Base-by-base conservation (phyloP, 164 flowering plant genomes). In the grape (Vitis vinifera) region DNA sequence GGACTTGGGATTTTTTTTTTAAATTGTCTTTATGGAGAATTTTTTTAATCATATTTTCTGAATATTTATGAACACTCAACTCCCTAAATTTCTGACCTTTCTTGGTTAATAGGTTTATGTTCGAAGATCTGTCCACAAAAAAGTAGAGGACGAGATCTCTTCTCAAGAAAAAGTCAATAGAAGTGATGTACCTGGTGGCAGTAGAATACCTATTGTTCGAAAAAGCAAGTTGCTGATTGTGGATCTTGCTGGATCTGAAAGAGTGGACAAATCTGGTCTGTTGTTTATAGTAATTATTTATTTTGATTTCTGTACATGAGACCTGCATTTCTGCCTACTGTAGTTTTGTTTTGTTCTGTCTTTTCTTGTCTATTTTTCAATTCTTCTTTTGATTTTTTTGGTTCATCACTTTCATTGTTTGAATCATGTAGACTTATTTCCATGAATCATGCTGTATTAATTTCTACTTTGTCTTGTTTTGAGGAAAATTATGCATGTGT, bases 231-330 rank as follows among this genome's bases (percentile, higher is more conserved):
- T 94, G 76, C 81, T 94, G 72, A 85, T 94, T 66, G 97, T 94
- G 74, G 97, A 92, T 81, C 97, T 94, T 71, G 97, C 97, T 3
- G 97, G 98, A 76, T 94, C 98, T 47, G 98, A 94, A 77, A 83
- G 98, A 77, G 44, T 92, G 59, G 86, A 87, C 69, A 94, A 94
- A 87, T 92, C 98, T 74, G 97, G 98, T 94, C 15, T 31, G 83
- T 65, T 62, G 44, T 67, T 62, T 19, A 51, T 48, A 8, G 9
- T 62, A 10, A 70, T 63, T 48, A 16, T 4, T 7, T 65, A 59
- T 14, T 9, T 50, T 48, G 49, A 55, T 64, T 29, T 37, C 12
- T 56, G 44, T 29, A 50, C 27, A 30, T 2, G 9, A 30, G 12
- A 61, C 48, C 44, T 31, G 56, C 56, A 53, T 53, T 53, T 53